Conservation (phyloP, 176 grass and related monocot species). For the Avena sativa region DNA sequence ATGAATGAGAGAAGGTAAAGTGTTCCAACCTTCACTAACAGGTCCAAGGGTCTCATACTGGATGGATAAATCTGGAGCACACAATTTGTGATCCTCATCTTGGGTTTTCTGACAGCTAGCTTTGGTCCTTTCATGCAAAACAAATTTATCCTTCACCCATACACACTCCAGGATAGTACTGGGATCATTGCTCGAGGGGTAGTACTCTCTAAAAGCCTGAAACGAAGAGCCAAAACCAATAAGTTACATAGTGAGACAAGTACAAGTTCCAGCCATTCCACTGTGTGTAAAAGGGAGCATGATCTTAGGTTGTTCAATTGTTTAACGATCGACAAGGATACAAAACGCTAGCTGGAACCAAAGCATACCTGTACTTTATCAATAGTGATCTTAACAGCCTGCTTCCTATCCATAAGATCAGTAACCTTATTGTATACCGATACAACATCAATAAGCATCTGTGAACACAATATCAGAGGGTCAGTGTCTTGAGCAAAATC, state of each 20-base stretch:
- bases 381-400: constrained; percentile 75
- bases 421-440: constrained; percentile 80
- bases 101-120: constrained; percentile 30
- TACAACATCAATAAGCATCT: constrained; percentile 87
- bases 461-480: constrained; percentile 22
- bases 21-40: constrained; percentile 49
- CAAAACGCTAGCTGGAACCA: constrained; percentile 23
- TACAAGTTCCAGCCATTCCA: constrained; percentile 27
- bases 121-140: constrained; percentile 61
- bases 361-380: constrained; percentile 72
- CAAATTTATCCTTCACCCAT: constrained; percentile 78
- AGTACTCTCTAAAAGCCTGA: constrained; percentile 77
- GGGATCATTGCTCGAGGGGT: constrained; percentile 46
- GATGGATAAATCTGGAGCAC: constrained; percentile 35
- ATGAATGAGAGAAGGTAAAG: constrained; percentile 10
- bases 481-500: constrained; percentile 33
- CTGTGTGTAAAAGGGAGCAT: background rate
- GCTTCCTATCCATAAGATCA: constrained; percentile 72
- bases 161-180: constrained; percentile 51
- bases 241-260: background rate
- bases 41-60: constrained; percentile 57
- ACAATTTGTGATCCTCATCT: constrained; percentile 39
- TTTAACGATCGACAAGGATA: constrained; percentile 15
- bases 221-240: background rate
- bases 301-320: background rate